These are phyloP conservation scores for Elsinoe arachidis DNA, from an alignment of 2,329 filamentous ascomycete genomes.

Conservation along the genomic window DNA sequence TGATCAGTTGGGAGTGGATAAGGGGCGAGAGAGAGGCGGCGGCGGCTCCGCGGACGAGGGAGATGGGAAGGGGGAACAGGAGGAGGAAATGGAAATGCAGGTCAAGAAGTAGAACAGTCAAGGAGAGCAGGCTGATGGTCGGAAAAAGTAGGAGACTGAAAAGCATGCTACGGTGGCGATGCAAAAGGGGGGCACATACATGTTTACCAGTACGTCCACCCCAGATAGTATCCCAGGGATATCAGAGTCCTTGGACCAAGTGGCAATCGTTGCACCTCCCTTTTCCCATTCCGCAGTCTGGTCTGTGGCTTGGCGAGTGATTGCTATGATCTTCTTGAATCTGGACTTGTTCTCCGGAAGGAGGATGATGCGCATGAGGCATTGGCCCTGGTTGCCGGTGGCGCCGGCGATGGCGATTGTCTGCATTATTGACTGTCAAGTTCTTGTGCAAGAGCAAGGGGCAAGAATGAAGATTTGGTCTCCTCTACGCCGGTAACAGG, in stretches of 20 bases:
- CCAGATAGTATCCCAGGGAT: slow-evolving; percentile 22
- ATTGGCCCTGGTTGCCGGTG: slow-evolving; percentile 22
- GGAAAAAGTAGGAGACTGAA: too few relatives aligned
- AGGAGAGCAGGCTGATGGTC: too few relatives aligned
- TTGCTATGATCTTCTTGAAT: slow-evolving; percentile 23
- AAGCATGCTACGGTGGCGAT: too few relatives aligned
- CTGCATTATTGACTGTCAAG: background rate
- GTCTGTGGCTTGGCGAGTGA: slow-evolving; percentile 18
- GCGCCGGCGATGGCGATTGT: slow-evolving; percentile 23
- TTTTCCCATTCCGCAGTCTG: background rate
- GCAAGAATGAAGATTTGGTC: too few relatives aligned
- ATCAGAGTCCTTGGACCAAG: slow-evolving; percentile 18
- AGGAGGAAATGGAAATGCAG: too few relatives aligned
- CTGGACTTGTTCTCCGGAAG: slow-evolving; percentile 17
- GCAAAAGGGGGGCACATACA: background rate
- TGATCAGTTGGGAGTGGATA: background rate
- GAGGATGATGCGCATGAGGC: slow-evolving; percentile 22
- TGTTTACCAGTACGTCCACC: slow-evolving; percentile 26
- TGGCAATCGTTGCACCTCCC: slow-evolving; percentile 13
- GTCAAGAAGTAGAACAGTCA: too few relatives aligned
- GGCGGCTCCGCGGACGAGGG: too few relatives aligned
- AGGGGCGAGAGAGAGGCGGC: background rate
- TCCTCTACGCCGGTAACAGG: too few relatives aligned
- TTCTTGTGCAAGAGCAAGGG: background rate
- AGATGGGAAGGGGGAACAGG: too few relatives aligned